phyloP scores from a whole-genome alignment of 2,329 filamentous ascomycete genomes.

The Beauveria pseudobassiana region DNA sequence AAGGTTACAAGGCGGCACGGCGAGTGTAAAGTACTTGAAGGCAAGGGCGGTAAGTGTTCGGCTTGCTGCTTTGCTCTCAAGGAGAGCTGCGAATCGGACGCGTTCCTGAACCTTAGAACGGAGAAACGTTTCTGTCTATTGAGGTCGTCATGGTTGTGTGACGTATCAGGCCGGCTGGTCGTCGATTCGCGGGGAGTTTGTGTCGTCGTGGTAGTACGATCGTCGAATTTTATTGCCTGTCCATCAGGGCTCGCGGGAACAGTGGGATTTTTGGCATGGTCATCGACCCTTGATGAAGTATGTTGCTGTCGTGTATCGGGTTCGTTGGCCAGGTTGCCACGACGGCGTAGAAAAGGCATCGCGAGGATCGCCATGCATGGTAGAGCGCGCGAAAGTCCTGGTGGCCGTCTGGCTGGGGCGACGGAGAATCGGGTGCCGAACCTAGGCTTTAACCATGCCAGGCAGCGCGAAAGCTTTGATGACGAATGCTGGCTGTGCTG shows the following conservation, averaged over 20 bases:
- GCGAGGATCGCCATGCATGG: slow-evolving; percentile 31
- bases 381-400: slow-evolving; percentile 16
- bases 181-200: slow-evolving; percentile 18
- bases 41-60: slow-evolving; percentile 49
- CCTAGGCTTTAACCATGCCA: background rate
- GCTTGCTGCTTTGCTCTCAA: slow-evolving; percentile 63
- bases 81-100: slow-evolving; percentile 84
- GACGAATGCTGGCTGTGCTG: background rate
- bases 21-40: slow-evolving; percentile 39
- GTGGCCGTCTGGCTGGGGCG: slow-evolving; percentile 8
- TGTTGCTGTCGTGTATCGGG: slow-evolving; percentile 45
- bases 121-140: slow-evolving; percentile 55
- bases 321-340: slow-evolving; percentile 52
- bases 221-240: slow-evolving; percentile 8
- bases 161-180: slow-evolving; percentile 35
- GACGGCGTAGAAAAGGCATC: slow-evolving; percentile 57
- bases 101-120: slow-evolving; percentile 80
- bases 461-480: background rate
- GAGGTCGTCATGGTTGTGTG: slow-evolving; percentile 46
- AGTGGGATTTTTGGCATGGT: background rate
- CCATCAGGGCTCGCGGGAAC: slow-evolving; percentile 9
- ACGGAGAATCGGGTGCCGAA: background rate
- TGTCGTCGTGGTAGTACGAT: slow-evolving; percentile 17
- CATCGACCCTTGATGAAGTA: background rate
- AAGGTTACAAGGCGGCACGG: slow-evolving; percentile 12